These are phyloP conservation scores for Beta macrorhiza DNA, from an alignment of 179 eudicot genomes.

Conservation along the genomic window DNA sequence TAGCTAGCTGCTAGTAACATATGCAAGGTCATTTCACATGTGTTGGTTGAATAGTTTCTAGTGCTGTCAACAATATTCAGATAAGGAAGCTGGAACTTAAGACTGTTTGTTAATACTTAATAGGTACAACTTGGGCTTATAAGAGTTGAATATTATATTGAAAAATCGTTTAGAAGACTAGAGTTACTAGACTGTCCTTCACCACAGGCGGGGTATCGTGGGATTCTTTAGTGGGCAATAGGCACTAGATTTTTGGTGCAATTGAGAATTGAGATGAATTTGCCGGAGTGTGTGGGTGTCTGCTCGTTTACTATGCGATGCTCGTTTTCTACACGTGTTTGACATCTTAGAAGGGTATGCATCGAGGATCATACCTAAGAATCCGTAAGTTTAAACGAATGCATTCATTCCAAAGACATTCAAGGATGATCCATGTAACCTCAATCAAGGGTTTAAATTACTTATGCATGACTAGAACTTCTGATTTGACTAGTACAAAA, in stretches of 20 bases:
- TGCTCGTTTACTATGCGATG: too few relatives aligned
- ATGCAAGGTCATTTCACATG: not conserved
- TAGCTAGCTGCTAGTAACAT: not conserved
- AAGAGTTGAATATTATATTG: not conserved
- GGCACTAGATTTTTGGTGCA: not conserved
- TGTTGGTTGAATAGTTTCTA: not conserved
- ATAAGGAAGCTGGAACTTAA: not conserved
- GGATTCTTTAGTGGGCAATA: not conserved
- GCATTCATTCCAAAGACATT: not conserved
- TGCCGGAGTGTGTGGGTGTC: not conserved
- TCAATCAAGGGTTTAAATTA: not conserved
- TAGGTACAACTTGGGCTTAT: not conserved
- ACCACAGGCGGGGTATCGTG: not conserved
- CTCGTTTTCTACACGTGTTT: too few relatives aligned
- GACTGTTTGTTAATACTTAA: not conserved
- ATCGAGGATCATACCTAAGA: too few relatives aligned
- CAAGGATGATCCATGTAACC: not conserved
- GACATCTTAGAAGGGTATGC: too few relatives aligned
- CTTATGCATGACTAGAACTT: not conserved
- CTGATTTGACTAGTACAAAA: not conserved
- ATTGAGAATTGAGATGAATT: not conserved
- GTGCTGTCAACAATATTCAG: not conserved
- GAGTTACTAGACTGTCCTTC: not conserved
- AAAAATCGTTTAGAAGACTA: not conserved
- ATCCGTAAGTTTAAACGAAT: not conserved